Percentiles rank a stretch among this genome's conserved stretches.
phyloP scores from a whole-genome alignment of 2,329 filamentous ascomycete genomes.

The Emmonsiellopsis sp. region DNA sequence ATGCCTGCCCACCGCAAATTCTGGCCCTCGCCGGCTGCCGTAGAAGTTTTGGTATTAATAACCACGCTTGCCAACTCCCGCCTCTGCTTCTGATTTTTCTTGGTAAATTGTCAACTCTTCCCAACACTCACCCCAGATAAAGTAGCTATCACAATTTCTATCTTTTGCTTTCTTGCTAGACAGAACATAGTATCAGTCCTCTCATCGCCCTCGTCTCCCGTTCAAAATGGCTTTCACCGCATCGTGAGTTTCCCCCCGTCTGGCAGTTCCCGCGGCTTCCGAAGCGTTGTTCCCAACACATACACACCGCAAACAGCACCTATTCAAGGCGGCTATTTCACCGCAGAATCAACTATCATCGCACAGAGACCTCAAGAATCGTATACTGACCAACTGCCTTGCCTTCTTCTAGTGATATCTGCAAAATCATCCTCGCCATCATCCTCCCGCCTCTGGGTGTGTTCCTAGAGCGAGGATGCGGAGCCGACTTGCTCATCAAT shows the following conservation, averaged over 20 bases:
- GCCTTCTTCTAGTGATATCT: conserved; percentile 51
- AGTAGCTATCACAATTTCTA: no score
- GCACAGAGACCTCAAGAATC: neutral
- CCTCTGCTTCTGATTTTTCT: no score
- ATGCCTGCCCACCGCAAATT: no score
- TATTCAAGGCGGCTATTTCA: neutral
- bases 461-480: conserved; percentile 88
- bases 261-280: neutral
- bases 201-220: neutral
- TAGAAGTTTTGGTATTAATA: no score
- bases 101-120: no score
- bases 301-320: neutral
- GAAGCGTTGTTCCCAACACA: neutral
- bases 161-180: neutral
- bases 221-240: conserved; percentile 41
- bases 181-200: neutral
- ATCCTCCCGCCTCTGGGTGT: conserved; percentile 84
- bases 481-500: conserved; percentile 83
- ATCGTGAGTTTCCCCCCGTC: conserved; percentile 32
- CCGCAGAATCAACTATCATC: neutral
- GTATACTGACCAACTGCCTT: neutral
- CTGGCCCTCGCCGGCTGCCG: no score
- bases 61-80: no score
- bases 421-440: conserved; percentile 81
- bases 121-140: no score